Evolutionary conservation across 768 basidiomycete genomes (phyloP).

Genomic region (Naganishia vaughanmartiniae): DNA sequence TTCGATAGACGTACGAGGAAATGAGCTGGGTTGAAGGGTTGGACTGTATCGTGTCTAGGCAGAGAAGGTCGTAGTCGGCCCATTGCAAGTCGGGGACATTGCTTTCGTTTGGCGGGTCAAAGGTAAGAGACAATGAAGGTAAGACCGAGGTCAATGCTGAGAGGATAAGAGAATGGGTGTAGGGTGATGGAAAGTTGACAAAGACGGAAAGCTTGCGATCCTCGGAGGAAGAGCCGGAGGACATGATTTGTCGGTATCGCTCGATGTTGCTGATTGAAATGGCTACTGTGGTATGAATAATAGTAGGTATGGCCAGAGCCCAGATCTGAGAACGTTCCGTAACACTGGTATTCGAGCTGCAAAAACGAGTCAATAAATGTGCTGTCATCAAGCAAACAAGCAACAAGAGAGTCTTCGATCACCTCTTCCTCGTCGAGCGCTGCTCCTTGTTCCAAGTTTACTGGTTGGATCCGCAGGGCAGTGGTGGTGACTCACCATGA

Average conservation of each 20-base stretch:
- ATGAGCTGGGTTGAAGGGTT: slow-evolving; percentile 59
- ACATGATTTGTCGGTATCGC: neutral
- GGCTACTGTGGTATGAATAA: no score
- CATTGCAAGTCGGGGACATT: slow-evolving; percentile 60
- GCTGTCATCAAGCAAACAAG: no score
- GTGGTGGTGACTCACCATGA: slow-evolving; percentile 4
- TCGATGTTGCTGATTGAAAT: neutral
- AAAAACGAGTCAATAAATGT: no score
- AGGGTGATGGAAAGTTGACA: slow-evolving; percentile 62
- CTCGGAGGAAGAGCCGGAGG: neutral
- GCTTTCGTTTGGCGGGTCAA: slow-evolving; percentile 45
- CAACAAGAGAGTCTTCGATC: slow-evolving; percentile 3
- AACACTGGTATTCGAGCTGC: no score
- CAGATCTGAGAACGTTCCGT: no score
- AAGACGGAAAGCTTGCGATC: slow-evolving; percentile 49
- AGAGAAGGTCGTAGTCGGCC: slow-evolving; percentile 83
- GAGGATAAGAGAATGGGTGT: slow-evolving; percentile 59
- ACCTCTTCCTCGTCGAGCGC: no score
- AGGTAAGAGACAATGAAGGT: slow-evolving; percentile 42
- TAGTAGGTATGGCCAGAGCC: no score
- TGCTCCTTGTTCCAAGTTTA: no score
- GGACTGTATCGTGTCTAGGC: slow-evolving; percentile 68
- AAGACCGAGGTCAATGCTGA: slow-evolving; percentile 53
- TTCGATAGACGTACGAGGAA: slow-evolving; percentile 83
- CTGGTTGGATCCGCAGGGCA: neutral